Base-by-base conservation (phyloP, 1,284 basidiomycete species). In the Microbotryum scabiosae region DNA sequence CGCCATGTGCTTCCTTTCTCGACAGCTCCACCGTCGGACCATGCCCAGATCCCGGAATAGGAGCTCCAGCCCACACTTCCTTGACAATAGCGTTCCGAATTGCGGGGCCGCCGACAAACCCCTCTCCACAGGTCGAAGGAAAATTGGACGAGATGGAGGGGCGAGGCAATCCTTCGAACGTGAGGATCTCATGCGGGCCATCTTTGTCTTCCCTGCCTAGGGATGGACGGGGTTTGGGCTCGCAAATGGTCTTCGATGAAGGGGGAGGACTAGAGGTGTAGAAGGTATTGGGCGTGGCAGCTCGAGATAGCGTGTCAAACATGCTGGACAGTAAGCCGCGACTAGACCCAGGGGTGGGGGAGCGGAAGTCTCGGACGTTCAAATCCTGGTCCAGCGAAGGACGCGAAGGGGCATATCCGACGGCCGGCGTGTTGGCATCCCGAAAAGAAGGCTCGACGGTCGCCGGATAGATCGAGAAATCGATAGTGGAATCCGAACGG, bases 281-380 rank as follows among this genome's bases (percentile, higher is more conserved):
- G 16, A 41, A 41, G 12, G 36, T 41, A 12, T 41, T 41, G 12
- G 36, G 36, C 36, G 36, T 41, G 5, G 36, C 36, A 41, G 36
- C 36, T 41, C 36, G 36, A 41, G 36, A 41, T 41, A 41, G 16
- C 4, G 36, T 41, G 36, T 41, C 36, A 41, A 41, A 41, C 36
- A 41, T 41, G 10, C 36, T 41, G 14, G 36, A 41, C 14, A 67
- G 61, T 1, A 67, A 61, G 9, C 56, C 30, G 5, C 16, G 45
- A 3, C 56, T 41, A 16, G 63, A 65, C 1, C 61, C 66, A 7
- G 66, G 66, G 5, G 62, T 68, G 0, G 67, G 60, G 4, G 59
- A 62, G 28, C 64, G 64, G 20, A 62, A 61, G n/a, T 64, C 62
- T 47, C 53, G 49, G 25, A 10, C n/a, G 30, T 50, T 56, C 28